A percentile compares a stretch with the other conserved stretches of the same genome.
Evolutionary conservation across 352 stramenopile species (phyloP).

Genomic region (Globisporangium rhizosaccharum): DNA sequence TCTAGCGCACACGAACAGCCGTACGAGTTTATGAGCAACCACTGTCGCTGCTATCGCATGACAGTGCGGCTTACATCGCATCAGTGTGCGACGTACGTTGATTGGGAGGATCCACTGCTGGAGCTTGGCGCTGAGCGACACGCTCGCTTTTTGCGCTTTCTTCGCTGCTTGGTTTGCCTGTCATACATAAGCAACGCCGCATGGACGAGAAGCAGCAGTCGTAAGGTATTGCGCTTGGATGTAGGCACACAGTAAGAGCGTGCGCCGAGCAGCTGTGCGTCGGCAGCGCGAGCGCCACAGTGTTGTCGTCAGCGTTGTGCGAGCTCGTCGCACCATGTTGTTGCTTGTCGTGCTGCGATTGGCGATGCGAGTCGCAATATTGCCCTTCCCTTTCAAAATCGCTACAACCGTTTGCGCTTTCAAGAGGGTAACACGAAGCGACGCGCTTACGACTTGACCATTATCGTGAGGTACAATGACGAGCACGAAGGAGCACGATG

Average conservation of each 20-base stretch:
- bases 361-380: no score
- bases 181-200: background rate
- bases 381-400: no score
- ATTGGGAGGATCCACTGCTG: slow-evolving; percentile 79
- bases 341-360: no score
- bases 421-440: background rate
- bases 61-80: background rate
- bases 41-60: background rate
- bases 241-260: no score
- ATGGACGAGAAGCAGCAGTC: background rate
- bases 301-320: no score
- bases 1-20: slow-evolving; percentile 11
- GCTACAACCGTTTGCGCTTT: no score
- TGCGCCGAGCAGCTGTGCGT: no score
- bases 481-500: slow-evolving; percentile 5
- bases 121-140: slow-evolving; percentile 62
- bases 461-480: slow-evolving; percentile 1
- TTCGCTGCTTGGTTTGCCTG: slow-evolving; percentile 84
- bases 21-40: background rate
- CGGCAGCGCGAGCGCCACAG: no score
- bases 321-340: no score
- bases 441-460: background rate
- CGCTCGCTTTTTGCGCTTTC: slow-evolving; percentile 69
- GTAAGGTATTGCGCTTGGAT: background rate
- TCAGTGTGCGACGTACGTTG: slow-evolving; percentile 34